A percentile compares a stretch with the other conserved stretches of the same genome.
phyloP scores from a whole-genome alignment of 805 yeast species.

The Candida mattraensis region DNA sequence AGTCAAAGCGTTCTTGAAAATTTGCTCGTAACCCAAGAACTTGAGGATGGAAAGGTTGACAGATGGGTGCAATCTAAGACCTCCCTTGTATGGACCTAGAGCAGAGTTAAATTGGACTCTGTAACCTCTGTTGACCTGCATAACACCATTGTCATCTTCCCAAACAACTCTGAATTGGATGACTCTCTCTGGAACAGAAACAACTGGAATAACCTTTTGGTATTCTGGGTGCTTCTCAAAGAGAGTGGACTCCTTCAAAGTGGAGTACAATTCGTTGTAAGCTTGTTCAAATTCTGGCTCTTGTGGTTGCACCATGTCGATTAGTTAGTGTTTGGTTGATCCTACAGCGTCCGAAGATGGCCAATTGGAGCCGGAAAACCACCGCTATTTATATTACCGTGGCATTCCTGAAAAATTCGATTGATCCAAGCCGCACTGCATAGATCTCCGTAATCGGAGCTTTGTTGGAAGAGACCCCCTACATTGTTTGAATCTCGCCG shows the following conservation, averaged over 20 bases:
- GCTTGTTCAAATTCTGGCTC: conserved; percentile 99
- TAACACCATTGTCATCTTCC: conserved; percentile 93
- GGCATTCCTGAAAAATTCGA: no score
- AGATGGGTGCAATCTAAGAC: conserved; percentile 95
- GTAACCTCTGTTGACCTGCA: conserved; percentile 95
- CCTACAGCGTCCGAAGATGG: background rate
- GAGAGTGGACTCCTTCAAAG: conserved; percentile 87
- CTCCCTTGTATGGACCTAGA: conserved; percentile 99
- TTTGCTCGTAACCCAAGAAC: conserved; percentile 97
- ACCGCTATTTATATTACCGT: conserved; percentile 7
- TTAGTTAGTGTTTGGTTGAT: conserved; percentile 1
- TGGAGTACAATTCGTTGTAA: conserved; percentile 85
- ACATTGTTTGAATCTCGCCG: no score
- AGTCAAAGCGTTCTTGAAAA: conserved; percentile 96
- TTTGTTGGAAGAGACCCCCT: conserved; percentile 1
- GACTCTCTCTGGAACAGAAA: conserved; percentile 93
- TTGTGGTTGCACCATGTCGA: conserved; percentile 70
- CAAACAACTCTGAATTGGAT: conserved; percentile 96
- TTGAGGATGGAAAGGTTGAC: conserved; percentile 93
- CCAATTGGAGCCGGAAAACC: background rate
- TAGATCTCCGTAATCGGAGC: conserved; percentile 8
- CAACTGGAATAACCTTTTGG: conserved; percentile 82
- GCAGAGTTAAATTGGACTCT: conserved; percentile 98
- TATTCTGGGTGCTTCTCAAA: conserved; percentile 88
- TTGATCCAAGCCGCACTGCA: conserved; percentile 12